A percentile compares a stretch with the other conserved stretches of the same genome.
Evolutionary conservation across 2,329 filamentous ascomycete genomes (phyloP).

Genomic region (Venturia aucupariae): DNA sequence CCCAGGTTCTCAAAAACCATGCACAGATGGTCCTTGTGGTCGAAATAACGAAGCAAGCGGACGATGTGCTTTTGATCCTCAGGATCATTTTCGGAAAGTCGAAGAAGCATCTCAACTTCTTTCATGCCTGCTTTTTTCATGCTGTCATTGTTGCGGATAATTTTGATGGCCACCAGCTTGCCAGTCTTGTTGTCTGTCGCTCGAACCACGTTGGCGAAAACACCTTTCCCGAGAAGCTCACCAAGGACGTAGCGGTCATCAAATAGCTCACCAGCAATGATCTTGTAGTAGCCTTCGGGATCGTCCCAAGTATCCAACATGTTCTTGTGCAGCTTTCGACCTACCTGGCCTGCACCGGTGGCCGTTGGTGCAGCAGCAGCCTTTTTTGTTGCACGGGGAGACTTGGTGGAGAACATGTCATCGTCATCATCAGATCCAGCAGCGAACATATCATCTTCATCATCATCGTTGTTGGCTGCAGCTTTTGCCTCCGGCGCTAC

Average conservation of each 20-base stretch:
- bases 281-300: constrained; percentile 91
- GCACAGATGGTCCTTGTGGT: constrained; percentile 90
- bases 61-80: constrained; percentile 90
- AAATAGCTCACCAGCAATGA: constrained; percentile 83
- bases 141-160: constrained; percentile 92
- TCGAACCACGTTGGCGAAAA: constrained; percentile 93
- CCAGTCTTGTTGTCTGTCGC: constrained; percentile 64
- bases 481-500: constrained; percentile 26
- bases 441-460: constrained; percentile 56
- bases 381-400: constrained; percentile 34
- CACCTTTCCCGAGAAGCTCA: constrained; percentile 79
- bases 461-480: constrained; percentile 30
- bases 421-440: constrained; percentile 48
- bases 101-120: constrained; percentile 86
- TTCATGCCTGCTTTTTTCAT: constrained; percentile 86
- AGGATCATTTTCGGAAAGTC: constrained; percentile 74
- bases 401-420: constrained; percentile 86
- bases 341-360: constrained; percentile 2
- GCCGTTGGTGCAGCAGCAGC: constrained; percentile 19
- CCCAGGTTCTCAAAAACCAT: constrained; percentile 95
- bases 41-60: constrained; percentile 76
- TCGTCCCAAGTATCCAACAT: constrained; percentile 92
- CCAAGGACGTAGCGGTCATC: constrained; percentile 85
- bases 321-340: constrained; percentile 51
- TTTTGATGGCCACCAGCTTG: constrained; percentile 87